Conservation (phyloP, 169 alveolate genomes). For the Ophryocystis elektroscirrha region DNA sequence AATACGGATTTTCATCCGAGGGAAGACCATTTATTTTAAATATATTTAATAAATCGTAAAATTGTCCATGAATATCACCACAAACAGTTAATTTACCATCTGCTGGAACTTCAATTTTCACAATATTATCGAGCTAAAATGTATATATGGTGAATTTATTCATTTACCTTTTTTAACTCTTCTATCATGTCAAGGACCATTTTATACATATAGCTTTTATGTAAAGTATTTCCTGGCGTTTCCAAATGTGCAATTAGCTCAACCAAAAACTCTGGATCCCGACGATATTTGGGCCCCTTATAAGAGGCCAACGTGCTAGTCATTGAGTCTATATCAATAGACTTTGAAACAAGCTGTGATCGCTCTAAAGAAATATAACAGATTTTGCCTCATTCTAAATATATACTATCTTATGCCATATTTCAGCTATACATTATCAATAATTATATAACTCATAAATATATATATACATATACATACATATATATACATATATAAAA, state of each 20-base stretch:
- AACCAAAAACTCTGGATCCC: constrained; percentile 16
- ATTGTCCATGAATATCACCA: constrained; percentile 98
- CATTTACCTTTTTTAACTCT: constrained; percentile 46
- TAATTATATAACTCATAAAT: no score
- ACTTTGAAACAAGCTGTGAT: no score
- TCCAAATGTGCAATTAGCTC: constrained; percentile 37
- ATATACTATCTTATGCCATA: no score
- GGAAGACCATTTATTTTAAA: constrained; percentile 88
- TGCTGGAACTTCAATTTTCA: constrained; percentile 51
- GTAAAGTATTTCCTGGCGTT: constrained; percentile 71
- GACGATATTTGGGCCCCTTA: constrained; percentile 24
- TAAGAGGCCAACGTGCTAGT: no score
- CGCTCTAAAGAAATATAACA: no score
- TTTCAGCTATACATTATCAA: no score
- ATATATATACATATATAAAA: no score
- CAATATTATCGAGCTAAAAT: no score
- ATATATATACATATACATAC: no score
- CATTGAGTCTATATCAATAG: no score
- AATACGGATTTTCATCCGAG: constrained; percentile 71
- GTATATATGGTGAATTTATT: no score
- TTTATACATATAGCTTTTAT: constrained; percentile 65
- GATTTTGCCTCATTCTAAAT: no score
- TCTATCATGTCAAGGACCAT: constrained; percentile 60
- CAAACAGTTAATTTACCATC: constrained; percentile 83
- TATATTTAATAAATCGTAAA: constrained; percentile 82